A percentile compares a stretch with the other conserved stretches of the same genome.
phyloP scores from a whole-genome alignment of 1,139 yeast genomes.

The Geotrichum australiense region DNA sequence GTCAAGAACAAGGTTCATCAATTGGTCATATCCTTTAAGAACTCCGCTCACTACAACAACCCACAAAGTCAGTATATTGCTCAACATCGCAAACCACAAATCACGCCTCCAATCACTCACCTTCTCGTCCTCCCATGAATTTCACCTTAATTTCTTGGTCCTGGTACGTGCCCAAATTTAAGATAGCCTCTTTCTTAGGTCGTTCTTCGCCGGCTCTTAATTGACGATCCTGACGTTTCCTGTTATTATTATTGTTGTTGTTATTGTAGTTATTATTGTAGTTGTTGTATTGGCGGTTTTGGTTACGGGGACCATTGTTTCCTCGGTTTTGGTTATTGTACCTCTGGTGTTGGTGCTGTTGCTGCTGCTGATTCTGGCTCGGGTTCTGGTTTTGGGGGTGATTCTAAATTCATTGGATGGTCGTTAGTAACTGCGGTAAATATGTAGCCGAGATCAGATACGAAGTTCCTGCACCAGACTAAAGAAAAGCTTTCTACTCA shows the following conservation, averaged over 20 bases:
- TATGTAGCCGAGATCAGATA: too few species aligned
- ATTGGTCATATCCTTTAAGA: conserved; percentile 83
- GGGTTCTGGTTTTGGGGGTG: conserved; percentile 2
- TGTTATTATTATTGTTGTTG: conserved; percentile 23
- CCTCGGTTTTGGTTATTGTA: conserved; percentile 4
- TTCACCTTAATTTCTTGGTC: conserved; percentile 71
- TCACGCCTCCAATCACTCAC: conserved; percentile 14
- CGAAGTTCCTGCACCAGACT: too few species aligned
- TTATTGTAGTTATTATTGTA: conserved; percentile 13
- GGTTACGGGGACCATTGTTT: background rate
- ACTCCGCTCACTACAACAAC: conserved; percentile 58
- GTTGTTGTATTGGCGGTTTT: conserved; percentile 4
- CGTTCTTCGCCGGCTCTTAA: conserved; percentile 47
- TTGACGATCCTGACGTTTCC: conserved; percentile 24
- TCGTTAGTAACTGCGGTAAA: background rate
- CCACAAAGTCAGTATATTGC: background rate
- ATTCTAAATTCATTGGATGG: too few species aligned
- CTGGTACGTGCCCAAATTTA: conserved; percentile 71
- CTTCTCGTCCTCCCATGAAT: conserved; percentile 77
- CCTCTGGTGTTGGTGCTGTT: conserved; percentile 11
- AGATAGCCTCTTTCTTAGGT: conserved; percentile 84
- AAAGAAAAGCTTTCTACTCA: too few species aligned
- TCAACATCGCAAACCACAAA: conserved; percentile 13
- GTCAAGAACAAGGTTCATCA: conserved; percentile 88
- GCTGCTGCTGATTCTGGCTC: conserved; percentile 2